phyloP scores from a whole-genome alignment of 768 basidiomycete genomes.

The Rubroboletus pulcherrimus region DNA sequence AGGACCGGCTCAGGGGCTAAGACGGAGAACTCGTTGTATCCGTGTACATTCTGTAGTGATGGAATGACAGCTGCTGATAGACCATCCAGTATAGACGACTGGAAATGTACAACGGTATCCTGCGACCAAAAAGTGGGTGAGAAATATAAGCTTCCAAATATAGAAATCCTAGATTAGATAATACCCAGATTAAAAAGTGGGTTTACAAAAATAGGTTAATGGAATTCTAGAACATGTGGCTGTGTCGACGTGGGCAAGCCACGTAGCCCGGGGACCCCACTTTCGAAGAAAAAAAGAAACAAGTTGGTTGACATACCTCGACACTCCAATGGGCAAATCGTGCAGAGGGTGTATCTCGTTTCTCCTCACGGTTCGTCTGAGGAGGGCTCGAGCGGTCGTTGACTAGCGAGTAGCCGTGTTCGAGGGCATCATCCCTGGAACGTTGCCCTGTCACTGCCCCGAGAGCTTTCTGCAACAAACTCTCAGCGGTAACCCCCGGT shows the following conservation, averaged over 20 bases:
- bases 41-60: conserved; percentile 61
- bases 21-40: conserved; percentile 94
- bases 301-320: conserved; percentile 47
- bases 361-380: conserved; percentile 28
- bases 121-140: conserved; percentile 27
- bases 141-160: not conserved
- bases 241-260: not conserved
- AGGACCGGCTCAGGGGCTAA: conserved; percentile 73
- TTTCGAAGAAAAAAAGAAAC: not conserved
- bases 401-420: conserved; percentile 38
- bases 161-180: not conserved
- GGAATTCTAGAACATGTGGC: conserved; percentile 12
- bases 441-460: conserved; percentile 32
- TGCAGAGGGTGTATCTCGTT: conserved; percentile 56
- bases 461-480: conserved; percentile 43
- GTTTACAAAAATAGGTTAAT: not conserved
- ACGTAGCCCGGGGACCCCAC: not conserved
- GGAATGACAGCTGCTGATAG: conserved; percentile 61
- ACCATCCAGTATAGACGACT: conserved; percentile 59
- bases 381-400: conserved; percentile 14
- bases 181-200: not conserved
- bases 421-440: conserved; percentile 25
- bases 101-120: conserved; percentile 74
- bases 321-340: conserved; percentile 63
- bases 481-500: conserved; percentile 43